A percentile compares a stretch with the other conserved stretches of the same genome.
Evolutionary conservation across 305 asterid species (phyloP).

Genomic region (Stenogyne calaminthoides): DNA sequence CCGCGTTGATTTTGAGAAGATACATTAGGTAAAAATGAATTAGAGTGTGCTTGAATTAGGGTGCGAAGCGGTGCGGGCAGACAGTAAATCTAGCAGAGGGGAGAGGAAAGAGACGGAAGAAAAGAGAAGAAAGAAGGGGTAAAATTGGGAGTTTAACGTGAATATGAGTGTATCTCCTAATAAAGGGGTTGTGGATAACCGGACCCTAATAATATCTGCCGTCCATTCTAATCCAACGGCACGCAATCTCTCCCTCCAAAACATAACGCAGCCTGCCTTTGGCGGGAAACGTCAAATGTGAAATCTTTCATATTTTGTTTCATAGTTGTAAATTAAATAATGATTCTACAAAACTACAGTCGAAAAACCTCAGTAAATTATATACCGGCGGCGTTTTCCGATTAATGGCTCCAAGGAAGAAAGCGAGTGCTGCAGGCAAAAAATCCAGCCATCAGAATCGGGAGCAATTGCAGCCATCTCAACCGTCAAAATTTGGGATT

Average conservation of each 20-base stretch:
- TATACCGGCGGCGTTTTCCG: conserved; percentile 16
- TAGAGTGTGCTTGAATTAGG: too few relatives aligned
- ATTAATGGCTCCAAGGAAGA: conserved; percentile 82
- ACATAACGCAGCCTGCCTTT: conserved; percentile 3
- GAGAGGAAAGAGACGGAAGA: too few relatives aligned
- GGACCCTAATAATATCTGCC: too few relatives aligned
- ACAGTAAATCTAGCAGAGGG: too few relatives aligned
- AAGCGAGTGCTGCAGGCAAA: conserved; percentile 57
- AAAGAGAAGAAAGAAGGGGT: too few relatives aligned
- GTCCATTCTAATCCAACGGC: conserved; percentile 46
- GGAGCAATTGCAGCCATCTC: conserved; percentile 54
- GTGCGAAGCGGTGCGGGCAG: too few relatives aligned
- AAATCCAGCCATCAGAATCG: conserved; percentile 49
- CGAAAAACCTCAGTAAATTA: conserved; percentile 23
- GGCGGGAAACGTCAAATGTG: conserved; percentile 52
- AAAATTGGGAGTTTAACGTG: too few relatives aligned
- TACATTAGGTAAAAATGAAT: too few relatives aligned
- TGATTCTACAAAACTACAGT: background rate
- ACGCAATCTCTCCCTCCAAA: conserved; percentile 45
- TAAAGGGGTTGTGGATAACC: too few relatives aligned
- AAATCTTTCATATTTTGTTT: conserved; percentile 11
- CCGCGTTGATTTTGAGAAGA: too few relatives aligned
- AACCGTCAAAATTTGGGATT: conserved; percentile 81
- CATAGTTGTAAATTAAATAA: background rate
- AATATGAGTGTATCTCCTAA: too few relatives aligned